Percentiles rank a stretch among this genome's conserved stretches.
Conservation (phyloP, 2,329 filamentous ascomycete genomes). For the Stachybotrys chartarum region DNA sequence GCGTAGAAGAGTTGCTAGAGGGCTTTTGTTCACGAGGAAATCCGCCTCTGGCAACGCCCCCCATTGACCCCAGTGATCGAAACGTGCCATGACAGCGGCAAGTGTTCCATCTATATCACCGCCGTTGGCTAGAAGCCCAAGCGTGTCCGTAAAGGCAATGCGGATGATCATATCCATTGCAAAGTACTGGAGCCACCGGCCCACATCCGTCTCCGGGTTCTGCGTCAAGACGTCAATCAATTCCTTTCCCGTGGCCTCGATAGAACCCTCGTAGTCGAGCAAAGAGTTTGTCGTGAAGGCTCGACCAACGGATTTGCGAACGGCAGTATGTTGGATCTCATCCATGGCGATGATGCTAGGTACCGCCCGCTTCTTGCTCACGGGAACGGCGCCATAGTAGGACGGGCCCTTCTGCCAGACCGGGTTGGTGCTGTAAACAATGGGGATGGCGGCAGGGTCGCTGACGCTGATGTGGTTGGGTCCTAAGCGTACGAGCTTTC, state of each 20-base stretch:
- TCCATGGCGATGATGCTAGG: conserved; percentile 3
- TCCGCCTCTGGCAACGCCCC: conserved; percentile 1
- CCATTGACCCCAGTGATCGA: conserved; percentile 4
- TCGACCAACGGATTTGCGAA: conserved; percentile 3
- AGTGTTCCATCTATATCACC: conserved; percentile 3
- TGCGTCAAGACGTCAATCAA: neutral
- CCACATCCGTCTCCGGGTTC: conserved; percentile 1
- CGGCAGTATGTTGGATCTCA: conserved; percentile 2
- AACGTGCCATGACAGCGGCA: conserved; percentile 1
- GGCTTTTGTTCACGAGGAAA: conserved; percentile 1
- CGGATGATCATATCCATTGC: conserved; percentile 4
- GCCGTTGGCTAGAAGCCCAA: conserved; percentile 1
- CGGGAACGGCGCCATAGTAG: conserved; percentile 3
- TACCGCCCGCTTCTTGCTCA: conserved; percentile 1
- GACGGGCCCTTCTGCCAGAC: conserved; percentile 1
- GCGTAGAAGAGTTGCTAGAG: neutral
- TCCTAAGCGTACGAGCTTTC: conserved; percentile 1
- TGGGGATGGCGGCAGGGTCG: conserved; percentile 1
- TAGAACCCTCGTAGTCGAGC: conserved; percentile 3
- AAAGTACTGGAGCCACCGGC: conserved; percentile 3
- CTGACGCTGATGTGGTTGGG: conserved; percentile 2
- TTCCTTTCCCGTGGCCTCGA: conserved; percentile 1
- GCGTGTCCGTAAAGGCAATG: conserved; percentile 1
- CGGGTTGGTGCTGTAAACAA: conserved; percentile 2
- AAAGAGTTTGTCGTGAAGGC: conserved; percentile 4